phyloP scores from a whole-genome alignment of 129 eudicot genomes.

The Centaurea solstitialis region DNA sequence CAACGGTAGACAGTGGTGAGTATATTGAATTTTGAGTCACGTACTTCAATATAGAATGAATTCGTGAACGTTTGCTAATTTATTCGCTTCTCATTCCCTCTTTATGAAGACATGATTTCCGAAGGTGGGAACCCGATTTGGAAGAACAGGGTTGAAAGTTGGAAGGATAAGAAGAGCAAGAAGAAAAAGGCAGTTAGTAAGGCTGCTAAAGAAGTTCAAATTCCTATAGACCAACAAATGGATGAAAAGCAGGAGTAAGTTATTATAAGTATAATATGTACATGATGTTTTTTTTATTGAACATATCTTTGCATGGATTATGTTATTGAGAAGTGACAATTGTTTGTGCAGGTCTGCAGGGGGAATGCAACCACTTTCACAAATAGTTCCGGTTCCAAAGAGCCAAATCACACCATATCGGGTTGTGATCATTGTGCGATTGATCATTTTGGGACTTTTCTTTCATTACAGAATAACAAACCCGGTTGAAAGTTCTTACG shows the following conservation, averaged over 20 bases:
- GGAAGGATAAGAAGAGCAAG: conserved; percentile 94
- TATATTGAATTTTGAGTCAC: conserved; percentile 7
- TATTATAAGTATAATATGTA: conserved; percentile 18
- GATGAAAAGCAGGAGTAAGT: conserved; percentile 78
- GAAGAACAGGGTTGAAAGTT: conserved; percentile 93
- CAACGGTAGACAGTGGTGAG: conserved; percentile 94
- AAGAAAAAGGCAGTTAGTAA: conserved; percentile 57
- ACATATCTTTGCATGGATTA: not conserved
- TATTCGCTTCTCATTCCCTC: no score
- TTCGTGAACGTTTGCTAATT: not conserved
- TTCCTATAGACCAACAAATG: conserved; percentile 85
- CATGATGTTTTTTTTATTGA: not conserved
- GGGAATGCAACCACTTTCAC: conserved; percentile 74
- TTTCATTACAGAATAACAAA: conserved; percentile 90
- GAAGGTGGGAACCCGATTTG: conserved; percentile 93
- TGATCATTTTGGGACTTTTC: conserved; percentile 82
- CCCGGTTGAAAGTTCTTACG: conserved; percentile 92
- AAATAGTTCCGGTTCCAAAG: conserved; percentile 75
- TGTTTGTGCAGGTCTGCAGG: conserved; percentile 62
- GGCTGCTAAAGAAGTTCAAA: conserved; percentile 60
- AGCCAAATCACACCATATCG: conserved; percentile 81
- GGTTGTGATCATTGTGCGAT: conserved; percentile 68
- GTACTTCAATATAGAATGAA: not conserved
- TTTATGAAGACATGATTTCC: conserved; percentile 52
- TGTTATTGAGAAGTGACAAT: not conserved